Percentiles rank a stretch among this genome's conserved stretches.
Conservation (phyloP, 495 filamentous ascomycete species). For the Neurospora discreta region DNA sequence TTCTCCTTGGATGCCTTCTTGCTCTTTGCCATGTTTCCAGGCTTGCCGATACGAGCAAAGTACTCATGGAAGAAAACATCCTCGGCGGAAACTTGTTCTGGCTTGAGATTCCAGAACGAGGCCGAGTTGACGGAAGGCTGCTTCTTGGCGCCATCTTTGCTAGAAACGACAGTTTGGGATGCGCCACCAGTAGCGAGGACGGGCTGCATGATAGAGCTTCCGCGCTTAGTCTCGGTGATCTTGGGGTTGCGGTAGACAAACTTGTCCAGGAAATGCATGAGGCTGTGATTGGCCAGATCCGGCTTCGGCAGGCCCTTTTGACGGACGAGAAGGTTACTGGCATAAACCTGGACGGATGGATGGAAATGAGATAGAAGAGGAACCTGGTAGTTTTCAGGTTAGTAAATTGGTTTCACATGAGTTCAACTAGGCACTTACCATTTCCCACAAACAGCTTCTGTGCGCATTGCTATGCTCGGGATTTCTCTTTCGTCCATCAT, state of each 20-base stretch:
- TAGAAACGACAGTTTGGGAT: slow-evolving; percentile 53
- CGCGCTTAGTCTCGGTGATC: slow-evolving; percentile 49
- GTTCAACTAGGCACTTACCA: slow-evolving; percentile 38
- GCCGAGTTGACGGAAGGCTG: slow-evolving; percentile 64
- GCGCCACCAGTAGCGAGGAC: slow-evolving; percentile 54
- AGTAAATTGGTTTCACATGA: background rate
- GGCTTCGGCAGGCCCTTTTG: slow-evolving; percentile 71
- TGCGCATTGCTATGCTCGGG: slow-evolving; percentile 87
- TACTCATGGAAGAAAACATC: slow-evolving; percentile 98
- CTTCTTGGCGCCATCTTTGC: slow-evolving; percentile 36
- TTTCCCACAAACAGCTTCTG: slow-evolving; percentile 83
- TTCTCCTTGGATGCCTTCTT: slow-evolving; percentile 43
- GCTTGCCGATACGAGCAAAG: slow-evolving; percentile 71
- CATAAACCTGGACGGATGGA: slow-evolving; percentile 87
- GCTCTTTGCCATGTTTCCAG: slow-evolving; percentile 39
- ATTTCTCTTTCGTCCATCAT: slow-evolving; percentile 84
- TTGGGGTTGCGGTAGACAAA: slow-evolving; percentile 93
- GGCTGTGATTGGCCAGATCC: slow-evolving; percentile 73
- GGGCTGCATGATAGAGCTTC: slow-evolving; percentile 92
- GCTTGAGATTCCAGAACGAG: slow-evolving; percentile 81
- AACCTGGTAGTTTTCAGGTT: slow-evolving; percentile 25
- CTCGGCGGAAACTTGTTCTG: slow-evolving; percentile 75
- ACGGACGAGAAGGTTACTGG: slow-evolving; percentile 52
- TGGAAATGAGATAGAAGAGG: slow-evolving; percentile 81
- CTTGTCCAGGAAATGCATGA: slow-evolving; percentile 91